These are phyloP conservation scores for Ciborinia camelliae DNA, from an alignment of 2,329 filamentous ascomycete species.

Conservation along the genomic window DNA sequence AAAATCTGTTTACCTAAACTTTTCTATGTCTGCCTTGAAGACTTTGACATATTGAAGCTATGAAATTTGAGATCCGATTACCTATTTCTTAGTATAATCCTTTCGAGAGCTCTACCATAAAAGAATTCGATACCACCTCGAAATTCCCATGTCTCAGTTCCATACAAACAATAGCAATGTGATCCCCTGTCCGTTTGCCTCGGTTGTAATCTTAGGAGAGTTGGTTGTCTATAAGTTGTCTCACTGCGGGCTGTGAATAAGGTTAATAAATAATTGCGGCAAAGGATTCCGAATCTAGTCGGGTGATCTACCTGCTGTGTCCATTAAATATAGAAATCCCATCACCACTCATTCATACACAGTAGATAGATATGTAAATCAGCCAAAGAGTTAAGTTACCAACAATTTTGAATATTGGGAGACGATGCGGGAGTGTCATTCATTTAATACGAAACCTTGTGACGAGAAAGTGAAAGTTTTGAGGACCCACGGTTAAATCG, in stretches of 20 bases:
- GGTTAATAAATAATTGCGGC: neutral
- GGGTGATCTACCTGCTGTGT: neutral
- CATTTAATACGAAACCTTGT: neutral
- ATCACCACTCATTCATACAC: no score
- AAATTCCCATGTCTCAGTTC: neutral
- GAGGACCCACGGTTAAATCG: no score
- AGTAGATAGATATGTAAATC: neutral
- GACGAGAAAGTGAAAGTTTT: no score
- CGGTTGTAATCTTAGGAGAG: neutral
- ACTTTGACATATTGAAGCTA: neutral
- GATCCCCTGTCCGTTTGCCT: neutral
- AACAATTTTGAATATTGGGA: neutral
- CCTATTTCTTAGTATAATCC: neutral
- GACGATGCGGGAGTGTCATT: neutral
- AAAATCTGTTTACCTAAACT: neutral
- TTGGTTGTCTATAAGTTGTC: no score
- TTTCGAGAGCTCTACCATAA: neutral
- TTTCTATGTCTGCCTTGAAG: neutral
- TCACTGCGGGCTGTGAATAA: neutral
- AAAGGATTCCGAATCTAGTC: constrained; percentile 15
- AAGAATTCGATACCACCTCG: neutral
- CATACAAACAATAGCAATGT: neutral
- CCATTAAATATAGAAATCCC: neutral
- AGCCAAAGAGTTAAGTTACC: neutral
- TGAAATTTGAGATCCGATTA: neutral